Conservation (phyloP, 148 eudicot genomes). For the Linanthus parryae region DNA sequence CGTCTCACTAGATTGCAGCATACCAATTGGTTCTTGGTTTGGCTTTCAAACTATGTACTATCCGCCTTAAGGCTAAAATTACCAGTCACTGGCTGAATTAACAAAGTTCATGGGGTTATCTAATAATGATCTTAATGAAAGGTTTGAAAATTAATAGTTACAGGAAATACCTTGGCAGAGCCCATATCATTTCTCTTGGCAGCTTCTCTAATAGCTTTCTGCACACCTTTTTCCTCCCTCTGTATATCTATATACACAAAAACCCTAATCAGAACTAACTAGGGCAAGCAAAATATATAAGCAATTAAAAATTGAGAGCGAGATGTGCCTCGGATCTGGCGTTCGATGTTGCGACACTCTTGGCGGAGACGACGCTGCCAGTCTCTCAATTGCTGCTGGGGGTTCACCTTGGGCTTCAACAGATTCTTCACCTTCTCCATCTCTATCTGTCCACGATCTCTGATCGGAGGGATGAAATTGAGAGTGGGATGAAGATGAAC, state of each 20-base stretch:
- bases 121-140: no score
- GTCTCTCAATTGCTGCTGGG: conserved; percentile 71
- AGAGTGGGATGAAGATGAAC: no score
- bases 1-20: no score
- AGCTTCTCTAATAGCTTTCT: conserved; percentile 93
- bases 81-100: no score
- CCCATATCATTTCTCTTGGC: conserved; percentile 96
- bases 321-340: conserved; percentile 71
- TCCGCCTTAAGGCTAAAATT: no score
- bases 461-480: no score
- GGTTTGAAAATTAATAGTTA: no score
- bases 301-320: neutral
- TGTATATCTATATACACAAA: conserved; percentile 94
- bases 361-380: conserved; percentile 95
- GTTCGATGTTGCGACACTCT: conserved; percentile 86
- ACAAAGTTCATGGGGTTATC: no score
- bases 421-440: conserved; percentile 64
- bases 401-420: conserved; percentile 65
- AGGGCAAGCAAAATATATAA: no score
- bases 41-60: no score
- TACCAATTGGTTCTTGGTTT: no score
- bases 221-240: conserved; percentile 90
- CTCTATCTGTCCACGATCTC: conserved; percentile 9
- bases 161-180: conserved; percentile 89
- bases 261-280: no score